Evolutionary conservation across 1,284 basidiomycete species (phyloP), one percentile per base, ranked within the genome.

Genomic region (Cutaneotrichosporon sp.): DNA sequence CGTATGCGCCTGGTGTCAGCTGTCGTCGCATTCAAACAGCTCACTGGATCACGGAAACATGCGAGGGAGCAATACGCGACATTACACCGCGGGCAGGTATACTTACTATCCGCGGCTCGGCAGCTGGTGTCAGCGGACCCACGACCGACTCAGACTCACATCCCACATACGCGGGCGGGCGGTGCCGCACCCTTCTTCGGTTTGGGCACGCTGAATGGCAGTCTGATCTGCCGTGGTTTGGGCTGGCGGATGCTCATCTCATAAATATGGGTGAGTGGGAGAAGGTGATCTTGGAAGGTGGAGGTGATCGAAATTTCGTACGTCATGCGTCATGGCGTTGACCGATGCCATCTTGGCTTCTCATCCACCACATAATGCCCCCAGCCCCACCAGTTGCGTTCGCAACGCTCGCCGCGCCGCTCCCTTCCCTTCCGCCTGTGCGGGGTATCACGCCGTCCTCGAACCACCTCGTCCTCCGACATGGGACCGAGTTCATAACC

Each of bases 81-180:
- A 66, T 80, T 80, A 62, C 80, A 81, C 66, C 80, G 70, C 21
- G 80, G 80, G 65, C 80, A 81, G 49, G 76, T 78, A 62, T 81
- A 81, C 58, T 68, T 66, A 56, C 75, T 76, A 58, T 80, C 76
- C 0, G 66, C 67, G 58, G 69, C 69, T 1, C 76, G 73, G 63
- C 80, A 81, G 53, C 80, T 81, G 64, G 30, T 5, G 58, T 60
- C 40, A 49, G 47, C 42, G 56, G 22, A 14, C 4, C 22, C 8
- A 11, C 1, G 9, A 10, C 30, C 6, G 6, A 32, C 38, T 9
- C 2, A 32, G 16, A 72, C 76, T 21, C 26, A 79, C 77, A 79
- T 76, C 13, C 77, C 77, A 65, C 77, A 79, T 31, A 71, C 64
- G 16, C 71, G 57, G 5, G 63, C 61, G 1, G 63, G 58, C 2